Evolutionary conservation across 106 monocot species (phyloP).

Genomic region (Dendrobium catenatum): DNA sequence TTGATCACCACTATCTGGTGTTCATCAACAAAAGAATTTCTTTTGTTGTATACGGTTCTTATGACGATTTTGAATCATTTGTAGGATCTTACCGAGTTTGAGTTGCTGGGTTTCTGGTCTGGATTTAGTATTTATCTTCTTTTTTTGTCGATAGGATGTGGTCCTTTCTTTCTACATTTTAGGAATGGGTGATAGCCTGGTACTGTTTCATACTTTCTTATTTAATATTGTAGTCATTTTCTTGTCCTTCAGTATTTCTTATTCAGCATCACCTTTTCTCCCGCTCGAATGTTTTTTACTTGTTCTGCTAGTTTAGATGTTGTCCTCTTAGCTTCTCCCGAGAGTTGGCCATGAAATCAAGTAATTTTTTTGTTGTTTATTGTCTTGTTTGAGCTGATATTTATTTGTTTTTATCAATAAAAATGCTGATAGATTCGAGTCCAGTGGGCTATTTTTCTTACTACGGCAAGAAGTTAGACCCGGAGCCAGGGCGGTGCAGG

Average conservation of each 20-base stretch:
- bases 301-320: background rate
- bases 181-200: background rate
- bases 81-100: background rate
- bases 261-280: background rate
- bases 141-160: background rate
- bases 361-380: background rate
- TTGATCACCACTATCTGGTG: background rate
- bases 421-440: background rate
- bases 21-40: background rate
- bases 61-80: background rate
- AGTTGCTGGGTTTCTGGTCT: background rate
- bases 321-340: background rate
- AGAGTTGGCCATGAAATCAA: background rate
- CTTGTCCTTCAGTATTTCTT: background rate
- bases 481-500: slow-evolving; percentile 54
- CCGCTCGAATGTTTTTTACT: background rate
- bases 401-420: background rate
- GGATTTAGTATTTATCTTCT: background rate
- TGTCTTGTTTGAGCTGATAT: background rate
- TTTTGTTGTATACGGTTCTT: background rate
- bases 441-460: slow-evolving; percentile 43
- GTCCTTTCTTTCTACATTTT: background rate
- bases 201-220: background rate
- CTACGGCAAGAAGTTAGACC: slow-evolving; percentile 56
- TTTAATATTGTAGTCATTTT: background rate